phyloP scores from a whole-genome alignment of 225 moss, liverwort and hornwort genomes.

The Marchantia polymorpha region DNA sequence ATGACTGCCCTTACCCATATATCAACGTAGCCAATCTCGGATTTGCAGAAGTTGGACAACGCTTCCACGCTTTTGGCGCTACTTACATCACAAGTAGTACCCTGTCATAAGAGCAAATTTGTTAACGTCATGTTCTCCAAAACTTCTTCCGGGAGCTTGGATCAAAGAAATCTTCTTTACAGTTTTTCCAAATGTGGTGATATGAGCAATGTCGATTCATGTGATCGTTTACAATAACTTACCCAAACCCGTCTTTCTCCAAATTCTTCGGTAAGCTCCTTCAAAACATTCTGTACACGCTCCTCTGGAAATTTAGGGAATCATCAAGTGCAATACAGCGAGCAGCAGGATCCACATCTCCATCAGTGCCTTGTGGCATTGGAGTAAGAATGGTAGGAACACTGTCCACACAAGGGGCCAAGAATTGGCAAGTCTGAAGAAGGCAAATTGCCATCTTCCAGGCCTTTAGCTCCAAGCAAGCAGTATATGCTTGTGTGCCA shows the following conservation, averaged over 20 bases:
- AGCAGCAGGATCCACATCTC: slow-evolving; percentile 24
- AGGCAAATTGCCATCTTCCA: slow-evolving; percentile 32
- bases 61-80: slow-evolving; percentile 72
- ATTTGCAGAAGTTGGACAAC: slow-evolving; percentile 62
- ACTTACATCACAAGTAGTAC: slow-evolving; percentile 86
- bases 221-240: slow-evolving; percentile 18
- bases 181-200: too few species aligned
- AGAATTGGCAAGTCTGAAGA: slow-evolving; percentile 11
- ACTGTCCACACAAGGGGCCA: slow-evolving; percentile 18
- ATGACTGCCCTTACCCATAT: slow-evolving; percentile 65
- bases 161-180: too few species aligned
- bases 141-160: too few species aligned
- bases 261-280: slow-evolving; percentile 69
- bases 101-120: slow-evolving; percentile 33
- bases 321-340: slow-evolving; percentile 27
- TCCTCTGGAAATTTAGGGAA: slow-evolving; percentile 58
- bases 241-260: slow-evolving; percentile 80
- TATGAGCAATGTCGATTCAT: background rate
- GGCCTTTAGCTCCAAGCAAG: slow-evolving; percentile 15
- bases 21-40: slow-evolving; percentile 65
- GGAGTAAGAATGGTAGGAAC: slow-evolving; percentile 19
- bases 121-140: background rate
- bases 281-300: slow-evolving; percentile 68
- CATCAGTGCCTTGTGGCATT: slow-evolving; percentile 15
- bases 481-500: background rate